Percentiles rank a stretch among this genome's conserved stretches.
phyloP scores from a whole-genome alignment of 176 grass and related monocot species.

The Carex kokanica region DNA sequence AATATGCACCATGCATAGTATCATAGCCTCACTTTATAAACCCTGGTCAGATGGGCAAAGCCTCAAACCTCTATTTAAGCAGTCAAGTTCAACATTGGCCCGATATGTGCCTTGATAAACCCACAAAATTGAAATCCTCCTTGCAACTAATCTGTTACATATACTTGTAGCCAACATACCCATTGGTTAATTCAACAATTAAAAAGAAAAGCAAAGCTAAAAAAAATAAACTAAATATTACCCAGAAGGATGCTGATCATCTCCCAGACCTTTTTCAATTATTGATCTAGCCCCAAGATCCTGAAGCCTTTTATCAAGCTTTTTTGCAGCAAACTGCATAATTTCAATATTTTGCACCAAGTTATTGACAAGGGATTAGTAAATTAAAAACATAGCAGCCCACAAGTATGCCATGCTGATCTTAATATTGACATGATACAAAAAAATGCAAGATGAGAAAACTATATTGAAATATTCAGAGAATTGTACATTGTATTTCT shows the following conservation, averaged over 20 bases:
- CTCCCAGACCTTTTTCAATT: constrained; percentile 79
- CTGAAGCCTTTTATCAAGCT: constrained; percentile 74
- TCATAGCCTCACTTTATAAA: too few species aligned
- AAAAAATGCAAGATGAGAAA: not conserved
- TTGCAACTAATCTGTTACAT: not conserved
- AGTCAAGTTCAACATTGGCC: not conserved
- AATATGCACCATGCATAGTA: too few species aligned
- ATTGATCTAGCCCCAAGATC: constrained; percentile 69
- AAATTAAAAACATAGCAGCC: not conserved
- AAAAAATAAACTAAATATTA: constrained; percentile 33
- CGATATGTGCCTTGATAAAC: not conserved
- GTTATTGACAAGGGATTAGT: not conserved
- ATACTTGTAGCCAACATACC: not conserved
- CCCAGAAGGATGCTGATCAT: constrained; percentile 92
- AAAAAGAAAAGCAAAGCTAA: not conserved
- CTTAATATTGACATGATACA: not conserved
- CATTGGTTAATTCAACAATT: not conserved
- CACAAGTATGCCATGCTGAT: constrained; percentile 3
- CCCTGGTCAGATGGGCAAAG: not conserved
- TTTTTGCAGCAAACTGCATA: constrained; percentile 86
- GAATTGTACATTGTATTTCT: constrained; percentile 78
- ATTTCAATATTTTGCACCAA: constrained; percentile 14
- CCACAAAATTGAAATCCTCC: not conserved
- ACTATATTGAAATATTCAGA: not conserved
- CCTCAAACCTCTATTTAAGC: not conserved